phyloP scores from a whole-genome alignment of 202 grass and related monocot genomes.

The Digitaria exilis region DNA sequence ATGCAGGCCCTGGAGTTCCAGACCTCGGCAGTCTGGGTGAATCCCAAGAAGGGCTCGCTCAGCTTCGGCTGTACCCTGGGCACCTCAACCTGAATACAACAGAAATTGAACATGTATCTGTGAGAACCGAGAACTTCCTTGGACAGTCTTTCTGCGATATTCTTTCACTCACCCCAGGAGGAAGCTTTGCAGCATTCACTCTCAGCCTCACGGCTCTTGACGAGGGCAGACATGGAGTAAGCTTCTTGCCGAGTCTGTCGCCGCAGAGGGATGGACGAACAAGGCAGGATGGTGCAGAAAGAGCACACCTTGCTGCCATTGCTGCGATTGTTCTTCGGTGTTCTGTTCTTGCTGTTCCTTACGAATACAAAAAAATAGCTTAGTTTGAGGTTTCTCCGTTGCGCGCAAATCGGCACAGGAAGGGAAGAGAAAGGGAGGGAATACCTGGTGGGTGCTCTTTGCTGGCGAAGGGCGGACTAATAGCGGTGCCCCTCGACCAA shows the following conservation, averaged over 20 bases:
- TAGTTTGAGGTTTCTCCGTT: too few relatives aligned
- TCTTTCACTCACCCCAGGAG: slow-evolving; percentile 56
- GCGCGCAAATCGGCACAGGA: too few relatives aligned
- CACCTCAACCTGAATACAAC: slow-evolving; percentile 49
- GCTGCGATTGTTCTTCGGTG: background rate
- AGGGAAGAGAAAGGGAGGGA: too few relatives aligned
- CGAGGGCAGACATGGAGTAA: background rate
- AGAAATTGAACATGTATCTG: background rate
- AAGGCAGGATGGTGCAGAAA: background rate
- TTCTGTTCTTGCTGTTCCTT: background rate
- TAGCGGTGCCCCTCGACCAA: too few relatives aligned
- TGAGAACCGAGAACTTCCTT: background rate
- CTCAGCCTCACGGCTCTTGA: background rate
- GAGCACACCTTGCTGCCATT: background rate
- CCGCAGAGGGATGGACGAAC: background rate
- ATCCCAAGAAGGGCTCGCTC: slow-evolving; percentile 70
- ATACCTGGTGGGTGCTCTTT: too few relatives aligned
- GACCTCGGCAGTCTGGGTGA: slow-evolving; percentile 78
- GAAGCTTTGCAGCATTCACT: slow-evolving; percentile 50
- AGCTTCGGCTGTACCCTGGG: slow-evolving; percentile 77
- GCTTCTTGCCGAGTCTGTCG: background rate
- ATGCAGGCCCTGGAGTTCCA: slow-evolving; percentile 91
- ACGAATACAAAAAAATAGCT: too few relatives aligned
- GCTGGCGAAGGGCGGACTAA: too few relatives aligned
- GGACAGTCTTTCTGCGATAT: background rate